phyloP scores from a whole-genome alignment of 805 yeast genomes.

The Kluyveromyces nonfermentans region DNA sequence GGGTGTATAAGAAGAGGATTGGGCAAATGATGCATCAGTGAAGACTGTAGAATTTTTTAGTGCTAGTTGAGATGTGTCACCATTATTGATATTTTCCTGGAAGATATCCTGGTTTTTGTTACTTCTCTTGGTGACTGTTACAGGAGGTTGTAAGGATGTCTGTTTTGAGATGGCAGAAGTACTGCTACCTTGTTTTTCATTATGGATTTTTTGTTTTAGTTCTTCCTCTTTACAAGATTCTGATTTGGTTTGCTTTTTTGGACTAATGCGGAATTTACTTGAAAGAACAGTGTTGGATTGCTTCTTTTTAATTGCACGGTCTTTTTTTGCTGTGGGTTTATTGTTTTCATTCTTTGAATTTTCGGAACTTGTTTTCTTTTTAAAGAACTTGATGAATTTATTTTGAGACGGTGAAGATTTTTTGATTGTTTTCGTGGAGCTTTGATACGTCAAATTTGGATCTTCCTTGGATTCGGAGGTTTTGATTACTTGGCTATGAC shows the following conservation, averaged over 20 bases:
- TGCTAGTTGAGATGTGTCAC: not conserved
- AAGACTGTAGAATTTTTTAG: not conserved
- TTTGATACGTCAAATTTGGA: not conserved
- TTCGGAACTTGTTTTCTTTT: slow-evolving; percentile 12
- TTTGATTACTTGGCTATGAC: slow-evolving; percentile 2
- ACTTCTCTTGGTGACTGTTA: not conserved
- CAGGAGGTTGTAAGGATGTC: not conserved
- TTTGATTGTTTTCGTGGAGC: not conserved
- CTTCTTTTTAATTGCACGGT: slow-evolving; percentile 6
- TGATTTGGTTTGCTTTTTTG: slow-evolving; percentile 11
- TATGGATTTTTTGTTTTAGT: not conserved
- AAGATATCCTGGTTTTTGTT: not conserved
- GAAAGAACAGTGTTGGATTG: slow-evolving; percentile 8
- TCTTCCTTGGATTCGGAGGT: not conserved
- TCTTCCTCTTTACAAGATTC: not conserved
- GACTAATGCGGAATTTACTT: slow-evolving; percentile 6
- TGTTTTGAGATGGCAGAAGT: not conserved
- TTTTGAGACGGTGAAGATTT: slow-evolving; percentile 11
- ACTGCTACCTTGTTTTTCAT: not conserved
- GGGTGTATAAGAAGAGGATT: not conserved
- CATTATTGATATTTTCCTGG: not conserved
- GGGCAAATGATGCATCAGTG: not conserved
- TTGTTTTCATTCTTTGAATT: slow-evolving; percentile 7
- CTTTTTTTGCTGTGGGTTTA: not conserved
- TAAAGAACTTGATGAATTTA: slow-evolving; percentile 20